Conservation (phyloP, 495 filamentous ascomycete genomes). For the Penicillium longicatenatum region DNA sequence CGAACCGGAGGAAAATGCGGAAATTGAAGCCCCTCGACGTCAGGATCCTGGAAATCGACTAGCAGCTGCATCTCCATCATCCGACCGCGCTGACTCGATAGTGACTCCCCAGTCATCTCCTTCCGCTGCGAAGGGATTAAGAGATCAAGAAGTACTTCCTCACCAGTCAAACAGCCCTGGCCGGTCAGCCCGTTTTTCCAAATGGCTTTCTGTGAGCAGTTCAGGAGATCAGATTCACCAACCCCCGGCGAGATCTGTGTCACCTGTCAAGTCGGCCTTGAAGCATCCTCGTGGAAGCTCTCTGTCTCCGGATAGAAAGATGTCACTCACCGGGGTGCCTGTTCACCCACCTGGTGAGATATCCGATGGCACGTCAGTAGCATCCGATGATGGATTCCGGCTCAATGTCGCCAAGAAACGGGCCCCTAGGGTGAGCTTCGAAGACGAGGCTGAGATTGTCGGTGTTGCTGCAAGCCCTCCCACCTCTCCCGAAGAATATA, state of each 20-base stretch:
- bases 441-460: constrained; percentile 67
- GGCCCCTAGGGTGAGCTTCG: constrained; percentile 80
- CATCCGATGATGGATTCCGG: constrained; percentile 59
- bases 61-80: constrained; percentile 17
- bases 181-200: constrained; percentile 74
- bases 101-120: constrained; percentile 18
- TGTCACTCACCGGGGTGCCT: constrained; percentile 20
- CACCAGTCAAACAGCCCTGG: constrained; percentile 60
- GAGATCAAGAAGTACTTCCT: constrained; percentile 9
- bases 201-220: constrained; percentile 54
- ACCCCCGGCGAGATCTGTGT: constrained; percentile 77
- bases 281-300: constrained; percentile 64
- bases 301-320: constrained; percentile 47
- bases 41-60: constrained; percentile 7
- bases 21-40: constrained; percentile 5
- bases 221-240: constrained; percentile 60
- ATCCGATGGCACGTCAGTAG: constrained; percentile 60
- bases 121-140: constrained; percentile 7
- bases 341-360: constrained; percentile 56
- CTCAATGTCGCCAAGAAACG: constrained; percentile 59
- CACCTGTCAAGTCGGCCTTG: constrained; percentile 83
- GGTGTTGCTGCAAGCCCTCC: constrained; percentile 58
- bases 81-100: constrained; percentile 16
- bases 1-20: constrained; percentile 34
- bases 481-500: constrained; percentile 51